Evolutionary conservation across 2,329 filamentous ascomycete genomes (phyloP).

Genomic region (Tolypocladium capitatum): DNA sequence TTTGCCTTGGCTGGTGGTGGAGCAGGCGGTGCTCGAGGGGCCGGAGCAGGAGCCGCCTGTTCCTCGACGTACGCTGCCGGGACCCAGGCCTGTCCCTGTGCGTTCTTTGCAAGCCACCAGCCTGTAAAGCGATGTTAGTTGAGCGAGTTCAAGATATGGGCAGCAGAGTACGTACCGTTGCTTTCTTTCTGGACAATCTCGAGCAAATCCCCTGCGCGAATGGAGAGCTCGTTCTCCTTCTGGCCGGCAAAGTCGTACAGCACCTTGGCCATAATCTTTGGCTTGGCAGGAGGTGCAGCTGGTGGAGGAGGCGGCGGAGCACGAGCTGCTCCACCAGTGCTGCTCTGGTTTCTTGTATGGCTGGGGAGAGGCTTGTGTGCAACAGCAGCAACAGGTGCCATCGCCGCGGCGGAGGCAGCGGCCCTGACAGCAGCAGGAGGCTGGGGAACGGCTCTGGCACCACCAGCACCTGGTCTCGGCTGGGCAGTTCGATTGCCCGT

Average conservation of each 20-base stretch:
- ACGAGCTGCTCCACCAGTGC: conserved; percentile 35
- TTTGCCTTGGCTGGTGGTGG: conserved; percentile 46
- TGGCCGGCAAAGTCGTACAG: conserved; percentile 86
- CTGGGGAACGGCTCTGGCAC: conserved; percentile 17
- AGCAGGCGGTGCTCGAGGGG: conserved; percentile 51
- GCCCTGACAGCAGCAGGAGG: conserved; percentile 16
- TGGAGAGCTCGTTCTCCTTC: conserved; percentile 70
- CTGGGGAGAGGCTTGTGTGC: conserved; percentile 22
- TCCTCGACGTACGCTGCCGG: conserved; percentile 92
- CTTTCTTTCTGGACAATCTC: conserved; percentile 88
- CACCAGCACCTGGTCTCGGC: conserved; percentile 25
- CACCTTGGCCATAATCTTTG: conserved; percentile 75
- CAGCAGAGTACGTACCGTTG: conserved; percentile 55
- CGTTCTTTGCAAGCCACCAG: conserved; percentile 88
- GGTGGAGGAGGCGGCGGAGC: conserved; percentile 55
- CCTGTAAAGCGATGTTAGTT: conserved; percentile 41
- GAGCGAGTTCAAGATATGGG: background rate
- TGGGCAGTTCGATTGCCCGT: conserved; percentile 34
- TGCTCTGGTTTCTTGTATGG: conserved; percentile 43
- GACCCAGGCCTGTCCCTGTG: conserved; percentile 70
- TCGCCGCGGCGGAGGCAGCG: background rate
- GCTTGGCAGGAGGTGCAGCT: conserved; percentile 42
- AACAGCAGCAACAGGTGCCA: conserved; percentile 2
- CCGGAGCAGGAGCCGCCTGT: conserved; percentile 48
- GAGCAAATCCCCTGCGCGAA: conserved; percentile 68